Evolutionary conservation across 129 eudicot species (phyloP).

Genomic region (Flaveria brownii): DNA sequence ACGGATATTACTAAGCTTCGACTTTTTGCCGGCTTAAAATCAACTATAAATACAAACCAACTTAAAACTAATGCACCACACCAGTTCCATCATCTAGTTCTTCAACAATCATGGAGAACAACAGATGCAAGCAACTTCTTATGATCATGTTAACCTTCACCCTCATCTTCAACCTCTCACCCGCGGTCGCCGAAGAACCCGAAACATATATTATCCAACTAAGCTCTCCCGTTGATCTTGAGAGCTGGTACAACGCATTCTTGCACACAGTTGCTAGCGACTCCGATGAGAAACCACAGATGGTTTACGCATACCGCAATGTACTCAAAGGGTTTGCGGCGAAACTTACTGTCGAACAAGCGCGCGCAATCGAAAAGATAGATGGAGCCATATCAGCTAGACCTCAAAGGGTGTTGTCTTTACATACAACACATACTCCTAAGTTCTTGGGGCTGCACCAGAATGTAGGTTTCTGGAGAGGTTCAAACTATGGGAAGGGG

Average conservation of each 20-base stretch:
- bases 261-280: slow-evolving; percentile 24
- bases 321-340: slow-evolving; percentile 47
- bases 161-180: slow-evolving; percentile 18
- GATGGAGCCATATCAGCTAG: slow-evolving; percentile 41
- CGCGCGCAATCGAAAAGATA: slow-evolving; percentile 28
- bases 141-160: slow-evolving; percentile 21
- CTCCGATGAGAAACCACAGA: slow-evolving; percentile 17
- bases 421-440: slow-evolving; percentile 52
- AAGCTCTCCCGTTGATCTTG: slow-evolving; percentile 32
- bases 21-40: slow-evolving; percentile 6
- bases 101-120: slow-evolving; percentile 31
- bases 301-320: slow-evolving; percentile 37
- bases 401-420: slow-evolving; percentile 37
- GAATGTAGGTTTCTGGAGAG: slow-evolving; percentile 39
- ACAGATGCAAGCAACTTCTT: background rate
- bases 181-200: slow-evolving; percentile 12
- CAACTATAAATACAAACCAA: slow-evolving; percentile 24
- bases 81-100: slow-evolving; percentile 21
- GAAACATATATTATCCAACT: slow-evolving; percentile 50
- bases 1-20: slow-evolving; percentile 27
- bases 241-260: slow-evolving; percentile 43
- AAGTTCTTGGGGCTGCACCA: slow-evolving; percentile 44
- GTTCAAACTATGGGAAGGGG: slow-evolving; percentile 41
- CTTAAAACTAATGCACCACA: background rate
- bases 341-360: slow-evolving; percentile 34